Evolutionary conservation across 2,329 filamentous ascomycete genomes (phyloP).

Genomic region (Elsinoe perseae): DNA sequence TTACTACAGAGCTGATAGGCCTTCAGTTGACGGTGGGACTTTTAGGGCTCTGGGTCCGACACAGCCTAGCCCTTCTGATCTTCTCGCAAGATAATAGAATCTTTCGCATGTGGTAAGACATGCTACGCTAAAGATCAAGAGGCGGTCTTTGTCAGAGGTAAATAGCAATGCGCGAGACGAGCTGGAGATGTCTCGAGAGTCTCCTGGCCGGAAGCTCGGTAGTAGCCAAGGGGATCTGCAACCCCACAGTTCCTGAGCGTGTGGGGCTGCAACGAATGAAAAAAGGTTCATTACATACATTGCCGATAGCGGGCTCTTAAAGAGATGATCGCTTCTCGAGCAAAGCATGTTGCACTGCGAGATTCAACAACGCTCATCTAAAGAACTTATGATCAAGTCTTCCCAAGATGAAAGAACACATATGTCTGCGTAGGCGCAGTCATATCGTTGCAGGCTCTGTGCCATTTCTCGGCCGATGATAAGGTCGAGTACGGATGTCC

Average conservation of each 20-base stretch:
- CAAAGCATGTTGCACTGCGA: too few relatives aligned
- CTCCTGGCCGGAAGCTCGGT: not conserved
- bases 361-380: too few relatives aligned
- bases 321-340: too few relatives aligned
- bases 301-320: not conserved
- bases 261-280: slow-evolving; percentile 1
- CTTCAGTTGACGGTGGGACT: slow-evolving; percentile 71
- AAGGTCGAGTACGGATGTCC: too few relatives aligned
- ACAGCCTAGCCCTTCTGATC: slow-evolving; percentile 75
- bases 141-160: slow-evolving; percentile 2
- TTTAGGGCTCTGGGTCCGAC: slow-evolving; percentile 76
- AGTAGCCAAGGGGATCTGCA: not conserved
- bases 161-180: not conserved
- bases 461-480: not conserved
- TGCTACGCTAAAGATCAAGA: not conserved
- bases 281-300: not conserved
- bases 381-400: too few relatives aligned
- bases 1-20: slow-evolving; percentile 70
- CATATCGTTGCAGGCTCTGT: too few relatives aligned
- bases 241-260: not conserved
- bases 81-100: slow-evolving; percentile 76
- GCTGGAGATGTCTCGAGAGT: not conserved
- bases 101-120: not conserved
- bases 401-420: too few relatives aligned
- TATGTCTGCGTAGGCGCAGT: too few relatives aligned